Percentiles rank a stretch among this genome's conserved stretches.
Conservation (phyloP, 106 monocot species). For the Platanthera zijinensis region DNA sequence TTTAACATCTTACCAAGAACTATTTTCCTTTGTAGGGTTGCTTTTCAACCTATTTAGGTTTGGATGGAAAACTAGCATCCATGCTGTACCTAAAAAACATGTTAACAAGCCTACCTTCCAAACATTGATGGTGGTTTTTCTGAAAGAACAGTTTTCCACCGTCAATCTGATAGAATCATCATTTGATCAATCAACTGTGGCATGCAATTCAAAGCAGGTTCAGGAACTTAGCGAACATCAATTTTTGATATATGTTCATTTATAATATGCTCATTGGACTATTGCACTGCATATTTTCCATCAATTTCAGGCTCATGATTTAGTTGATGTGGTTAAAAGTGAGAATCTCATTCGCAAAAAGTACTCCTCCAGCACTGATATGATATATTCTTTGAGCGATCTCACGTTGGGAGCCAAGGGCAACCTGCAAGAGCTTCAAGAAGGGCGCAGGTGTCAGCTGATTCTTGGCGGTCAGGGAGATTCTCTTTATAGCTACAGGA, state of each 20-base stretch:
- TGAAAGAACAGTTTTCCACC: slow-evolving; percentile 40
- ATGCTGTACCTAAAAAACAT: slow-evolving; percentile 47
- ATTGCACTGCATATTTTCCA: slow-evolving; percentile 3
- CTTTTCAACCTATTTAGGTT: slow-evolving; percentile 79
- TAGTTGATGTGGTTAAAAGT: slow-evolving; percentile 45
- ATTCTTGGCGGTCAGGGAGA: slow-evolving; percentile 67
- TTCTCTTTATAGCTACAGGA: slow-evolving; percentile 56
- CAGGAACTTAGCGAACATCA: neutral
- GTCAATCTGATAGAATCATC: slow-evolving; percentile 31
- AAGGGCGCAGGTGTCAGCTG: slow-evolving; percentile 55
- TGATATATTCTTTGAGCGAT: slow-evolving; percentile 60
- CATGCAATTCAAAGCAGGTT: slow-evolving; percentile 57
- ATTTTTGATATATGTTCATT: neutral
- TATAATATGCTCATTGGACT: neutral
- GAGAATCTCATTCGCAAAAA: slow-evolving; percentile 64
- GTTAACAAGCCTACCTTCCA: slow-evolving; percentile 42
- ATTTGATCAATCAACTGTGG: slow-evolving; percentile 35
- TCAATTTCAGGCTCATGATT: slow-evolving; percentile 31
- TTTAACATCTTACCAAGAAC: neutral
- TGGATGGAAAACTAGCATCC: slow-evolving; percentile 69
- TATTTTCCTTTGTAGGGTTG: slow-evolving; percentile 41
- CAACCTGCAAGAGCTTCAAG: slow-evolving; percentile 46
- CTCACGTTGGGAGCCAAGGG: slow-evolving; percentile 64
- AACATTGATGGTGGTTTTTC: slow-evolving; percentile 68
- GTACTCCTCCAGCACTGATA: slow-evolving; percentile 36